Base-by-base conservation (phyloP, 768 basidiomycete species). In the Chalciporus chontae region DNA sequence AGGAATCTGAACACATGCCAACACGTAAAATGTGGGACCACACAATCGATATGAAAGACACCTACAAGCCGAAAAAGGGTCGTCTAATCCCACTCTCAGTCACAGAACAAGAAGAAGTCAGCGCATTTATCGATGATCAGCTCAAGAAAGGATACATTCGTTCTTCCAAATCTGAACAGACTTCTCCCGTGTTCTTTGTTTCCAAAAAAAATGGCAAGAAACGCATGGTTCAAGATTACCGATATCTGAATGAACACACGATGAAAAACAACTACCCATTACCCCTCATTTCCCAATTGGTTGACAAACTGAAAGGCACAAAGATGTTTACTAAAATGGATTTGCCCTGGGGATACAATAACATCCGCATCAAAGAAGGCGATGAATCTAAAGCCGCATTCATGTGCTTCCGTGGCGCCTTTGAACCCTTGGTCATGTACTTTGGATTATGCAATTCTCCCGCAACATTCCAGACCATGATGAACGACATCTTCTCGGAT, bases 381-480 rank as follows among this genome's bases (percentile, higher is more conserved):
- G 66, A 77, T 52, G 62, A 75, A 57, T 69, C 59, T 63, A 77
- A 74, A 52, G 73, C 67, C 3, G 71, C 65, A n/a, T 71, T 80
- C 54, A 40, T 57, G 2, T 73, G 69, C 0, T 53, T 65, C 18
- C 54, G 55, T 3, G 74, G 76, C 1, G 51, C 67, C 1, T 76
- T 68, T 48, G 70, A 78, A 64, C 72, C 53, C 32, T 52, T 54
- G 18, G 74, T 71, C 34, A 76, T 72, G 71, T 74, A 65, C 45
- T 47, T 75, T 63, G 69, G 71, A 0, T 43, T 66, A 15, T 68
- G 54, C 27, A 75, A 78, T 47, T 58, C 58, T 3, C 68, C 70
- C 8, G 67, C 70, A 0, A 66, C 69, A 0, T 77, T 78, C 52
- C 68, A 71, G 31, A 45, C 39, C 0, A 61, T 68, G 54, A 69